Evolutionary conservation across 2,329 filamentous ascomycete genomes (phyloP), one percentile per base, ranked within the genome.

Genomic region (Epichloe festucae): DNA sequence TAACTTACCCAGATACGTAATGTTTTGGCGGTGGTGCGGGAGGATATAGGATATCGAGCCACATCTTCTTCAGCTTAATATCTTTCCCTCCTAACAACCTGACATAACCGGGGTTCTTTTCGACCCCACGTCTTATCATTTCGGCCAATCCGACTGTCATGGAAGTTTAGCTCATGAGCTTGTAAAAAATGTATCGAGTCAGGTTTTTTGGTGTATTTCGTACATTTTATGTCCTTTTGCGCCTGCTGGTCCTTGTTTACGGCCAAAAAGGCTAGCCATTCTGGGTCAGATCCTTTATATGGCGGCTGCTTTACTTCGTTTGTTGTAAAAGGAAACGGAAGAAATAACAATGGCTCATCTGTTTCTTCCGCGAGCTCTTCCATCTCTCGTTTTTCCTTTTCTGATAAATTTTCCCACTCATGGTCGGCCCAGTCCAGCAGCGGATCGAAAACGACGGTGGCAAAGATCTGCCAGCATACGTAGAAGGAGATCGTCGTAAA

Each of bases 1-100:
- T 7, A 31, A 42, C 58, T 57, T 74, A 85, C 82, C 81, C 82
- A 47, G 74, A 74, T 53, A 78, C 73, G 54, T 75, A 70, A 52
- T 78, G 82, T 50, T 72, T 73, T 5, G 82, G 80, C 1, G 82
- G 81, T 42, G 81, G 77, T 38, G 67, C 68, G 43, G 67, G 65
- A 0, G 82, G 82, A 55, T 78, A 85, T 48, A 80, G 72, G 27
- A 84, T 68, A 41, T 84, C 75, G 31, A 86, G 68, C 81, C 80
- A 84, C 48, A 68, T 71, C 52, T 73, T 73, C 36, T 69, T 70
- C 34, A 82, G 54, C 39, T 67, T 69, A 47, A 79, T 70, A 0
- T 71, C 65, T 27, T 69, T 68, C 10, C 79, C 79, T 35, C 70
- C 70, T 36, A 70, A 65, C 3, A 66, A 51, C 46, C 54, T 64